Conservation (phyloP, 352 stramenopile genomes). For the Halophytophthora polymorphica region DNA sequence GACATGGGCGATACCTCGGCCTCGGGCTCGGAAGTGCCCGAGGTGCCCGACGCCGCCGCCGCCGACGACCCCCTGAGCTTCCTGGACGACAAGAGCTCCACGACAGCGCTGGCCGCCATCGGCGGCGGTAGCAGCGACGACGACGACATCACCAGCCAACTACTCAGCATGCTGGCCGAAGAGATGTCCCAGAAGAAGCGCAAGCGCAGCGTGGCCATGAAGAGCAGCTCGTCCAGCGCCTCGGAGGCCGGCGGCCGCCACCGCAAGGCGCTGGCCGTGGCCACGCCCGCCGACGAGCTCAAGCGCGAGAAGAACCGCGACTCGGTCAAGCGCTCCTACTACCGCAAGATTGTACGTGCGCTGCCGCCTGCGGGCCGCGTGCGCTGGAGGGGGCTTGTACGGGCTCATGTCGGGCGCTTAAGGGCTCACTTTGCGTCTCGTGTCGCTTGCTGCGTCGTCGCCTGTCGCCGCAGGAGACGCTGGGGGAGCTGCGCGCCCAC, state of each 20-base stretch:
- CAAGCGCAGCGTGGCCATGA: slow-evolving; percentile 23
- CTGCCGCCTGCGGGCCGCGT: no score
- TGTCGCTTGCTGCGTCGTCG: no score
- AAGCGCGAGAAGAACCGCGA: slow-evolving; percentile 61
- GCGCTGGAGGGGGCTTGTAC: no score
- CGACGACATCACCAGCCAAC: slow-evolving; percentile 38
- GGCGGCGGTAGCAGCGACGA: slow-evolving; percentile 26
- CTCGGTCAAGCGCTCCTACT: slow-evolving; percentile 53
- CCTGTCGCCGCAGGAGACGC: slow-evolving; percentile 30
- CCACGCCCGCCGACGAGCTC: slow-evolving; percentile 25
- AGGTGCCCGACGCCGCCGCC: slow-evolving; percentile 9
- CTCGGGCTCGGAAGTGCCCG: slow-evolving; percentile 16
- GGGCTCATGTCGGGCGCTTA: neutral
- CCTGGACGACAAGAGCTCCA: no score
- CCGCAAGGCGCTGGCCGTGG: slow-evolving; percentile 27
- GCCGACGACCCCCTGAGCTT: slow-evolving; percentile 10
- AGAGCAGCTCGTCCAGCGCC: slow-evolving; percentile 19
- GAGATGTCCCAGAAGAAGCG: slow-evolving; percentile 40
- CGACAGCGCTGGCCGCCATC: slow-evolving; percentile 9
- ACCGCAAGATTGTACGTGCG: slow-evolving; percentile 43
- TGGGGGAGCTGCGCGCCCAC: slow-evolving; percentile 39
- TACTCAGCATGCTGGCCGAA: slow-evolving; percentile 40
- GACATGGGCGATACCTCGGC: slow-evolving; percentile 21
- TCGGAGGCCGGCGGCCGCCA: slow-evolving; percentile 17
- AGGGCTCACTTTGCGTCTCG: neutral